Percentiles rank a stretch among this genome's conserved stretches.
These are phyloP conservation scores for Pleurotus tuber-regium DNA, from an alignment of 768 basidiomycete species.

Conservation along the genomic window DNA sequence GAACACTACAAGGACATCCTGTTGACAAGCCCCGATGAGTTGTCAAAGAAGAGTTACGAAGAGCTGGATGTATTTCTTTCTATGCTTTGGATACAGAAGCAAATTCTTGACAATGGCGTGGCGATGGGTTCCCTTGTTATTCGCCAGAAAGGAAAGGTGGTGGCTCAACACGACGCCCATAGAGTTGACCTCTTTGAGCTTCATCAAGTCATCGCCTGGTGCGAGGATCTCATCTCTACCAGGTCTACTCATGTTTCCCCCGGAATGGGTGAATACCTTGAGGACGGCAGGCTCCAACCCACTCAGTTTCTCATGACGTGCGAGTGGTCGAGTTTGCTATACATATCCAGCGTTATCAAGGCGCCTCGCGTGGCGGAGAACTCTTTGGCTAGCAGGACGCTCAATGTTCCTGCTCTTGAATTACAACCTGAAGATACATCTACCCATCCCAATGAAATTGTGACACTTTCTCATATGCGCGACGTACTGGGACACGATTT, in stretches of 20 bases:
- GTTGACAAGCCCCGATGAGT: constrained; percentile 39
- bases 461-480: constrained; percentile 57
- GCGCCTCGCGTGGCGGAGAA: constrained; percentile 29
- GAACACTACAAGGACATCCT: constrained; percentile 48
- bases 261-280: constrained; percentile 49
- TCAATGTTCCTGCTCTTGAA: constrained; percentile 34
- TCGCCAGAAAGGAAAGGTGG: constrained; percentile 29
- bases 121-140: constrained; percentile 65
- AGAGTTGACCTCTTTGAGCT: constrained; percentile 57
- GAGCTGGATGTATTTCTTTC: constrained; percentile 62
- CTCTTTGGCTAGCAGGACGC: constrained; percentile 23
- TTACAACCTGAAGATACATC: constrained; percentile 19
- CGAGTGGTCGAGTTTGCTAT: constrained; percentile 64
- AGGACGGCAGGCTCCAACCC: constrained; percentile 42
- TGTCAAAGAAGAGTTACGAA: constrained; percentile 56
- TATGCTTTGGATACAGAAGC: constrained; percentile 64
- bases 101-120: constrained; percentile 66
- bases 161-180: constrained; percentile 26
- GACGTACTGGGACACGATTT: constrained; percentile 60
- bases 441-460: constrained; percentile 53
- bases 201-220: constrained; percentile 48
- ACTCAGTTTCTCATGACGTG: constrained; percentile 54
- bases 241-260: constrained; percentile 41
- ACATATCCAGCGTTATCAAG: constrained; percentile 59
- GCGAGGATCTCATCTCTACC: constrained; percentile 47